Base-by-base conservation (phyloP, 2,329 filamentous ascomycete genomes). In the Fusarium sp. region DNA sequence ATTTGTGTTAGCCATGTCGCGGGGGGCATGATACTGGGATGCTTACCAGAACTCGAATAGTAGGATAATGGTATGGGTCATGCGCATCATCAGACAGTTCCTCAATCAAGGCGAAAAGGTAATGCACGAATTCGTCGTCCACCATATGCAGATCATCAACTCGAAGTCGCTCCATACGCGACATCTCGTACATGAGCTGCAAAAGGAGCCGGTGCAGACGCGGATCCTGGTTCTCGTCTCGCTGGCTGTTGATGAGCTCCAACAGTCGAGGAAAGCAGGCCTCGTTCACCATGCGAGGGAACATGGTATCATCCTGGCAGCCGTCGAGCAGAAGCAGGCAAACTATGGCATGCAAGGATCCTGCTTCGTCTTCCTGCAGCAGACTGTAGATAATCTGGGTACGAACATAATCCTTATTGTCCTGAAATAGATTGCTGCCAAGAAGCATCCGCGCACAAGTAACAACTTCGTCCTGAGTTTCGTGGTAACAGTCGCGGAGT, bases 111-210 rank as follows among this genome's bases (percentile, higher is more conserved):
- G 91, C 87, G 75, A 98, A 94, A 12, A 99, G 88, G 76, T 93
- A 92, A 37, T 88, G 86, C 63, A 98, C 87, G 79, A 99, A 98
- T 51, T 87, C 87, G 77, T 99, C 96, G 71, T 91, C 87, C 30
- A 91, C 92, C 59, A 88, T 93, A 81, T 88, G 75, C 70, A 99
- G 82, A 78, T 99, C 95, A 71, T 93, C 89, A 65, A 87, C 82
- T 57, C 88, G 90, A 63, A 99, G 82, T 68, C 90, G 88, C 80
- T 98, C 94, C 78, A 98, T 93, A 65, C 97, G 88, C 46, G 93
- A 94, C 92, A 98, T 98, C 83, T 98, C 96, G 81, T 97, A 99
- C 77, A 98, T 87, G 59, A 99, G 83, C 80, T 98, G 92, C 75
- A 99, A 85, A 55, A 98, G 84, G 66, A 96, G 82, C 37, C 92